Evolutionary conservation across 495 filamentous ascomycete genomes (phyloP).

Genomic region (Neurospora sp.): DNA sequence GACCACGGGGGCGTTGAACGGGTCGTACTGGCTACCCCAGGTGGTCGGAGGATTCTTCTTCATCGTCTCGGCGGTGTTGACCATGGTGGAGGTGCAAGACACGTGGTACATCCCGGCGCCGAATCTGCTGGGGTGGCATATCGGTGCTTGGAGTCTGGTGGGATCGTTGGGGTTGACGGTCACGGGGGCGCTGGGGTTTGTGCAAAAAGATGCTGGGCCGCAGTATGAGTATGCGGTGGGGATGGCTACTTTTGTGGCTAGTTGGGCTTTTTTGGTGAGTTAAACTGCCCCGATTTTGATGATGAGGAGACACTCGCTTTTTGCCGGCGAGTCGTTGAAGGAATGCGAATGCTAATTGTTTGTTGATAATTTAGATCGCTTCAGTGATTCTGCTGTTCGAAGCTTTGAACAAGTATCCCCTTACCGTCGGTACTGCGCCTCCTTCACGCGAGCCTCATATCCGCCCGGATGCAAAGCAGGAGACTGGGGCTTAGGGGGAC

Average conservation of each 20-base stretch:
- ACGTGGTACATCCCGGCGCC: conserved; percentile 49
- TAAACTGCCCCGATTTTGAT: background rate
- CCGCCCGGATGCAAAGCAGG: background rate
- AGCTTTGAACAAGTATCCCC: conserved; percentile 49
- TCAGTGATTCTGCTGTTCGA: conserved; percentile 58
- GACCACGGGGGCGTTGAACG: conserved; percentile 26
- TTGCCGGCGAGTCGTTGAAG: background rate
- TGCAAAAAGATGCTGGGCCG: conserved; percentile 16
- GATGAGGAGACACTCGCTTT: background rate
- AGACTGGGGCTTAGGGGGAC: background rate
- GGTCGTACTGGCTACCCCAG: conserved; percentile 59
- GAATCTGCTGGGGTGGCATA: conserved; percentile 46
- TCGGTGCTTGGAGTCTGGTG: conserved; percentile 34
- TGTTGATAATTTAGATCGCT: conserved; percentile 29
- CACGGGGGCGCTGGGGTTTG: conserved; percentile 53
- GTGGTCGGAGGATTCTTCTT: conserved; percentile 58
- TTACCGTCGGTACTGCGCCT: conserved; percentile 25
- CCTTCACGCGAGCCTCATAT: background rate
- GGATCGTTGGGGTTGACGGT: conserved; percentile 60
- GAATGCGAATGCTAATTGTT: background rate
- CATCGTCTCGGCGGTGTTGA: conserved; percentile 48
- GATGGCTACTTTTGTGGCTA: conserved; percentile 57
- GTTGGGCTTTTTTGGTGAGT: conserved; percentile 52
- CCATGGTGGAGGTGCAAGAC: conserved; percentile 61
- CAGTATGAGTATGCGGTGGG: conserved; percentile 46